Conservation (phyloP, 495 filamentous ascomycete species). For the Penicillium silybi region DNA sequence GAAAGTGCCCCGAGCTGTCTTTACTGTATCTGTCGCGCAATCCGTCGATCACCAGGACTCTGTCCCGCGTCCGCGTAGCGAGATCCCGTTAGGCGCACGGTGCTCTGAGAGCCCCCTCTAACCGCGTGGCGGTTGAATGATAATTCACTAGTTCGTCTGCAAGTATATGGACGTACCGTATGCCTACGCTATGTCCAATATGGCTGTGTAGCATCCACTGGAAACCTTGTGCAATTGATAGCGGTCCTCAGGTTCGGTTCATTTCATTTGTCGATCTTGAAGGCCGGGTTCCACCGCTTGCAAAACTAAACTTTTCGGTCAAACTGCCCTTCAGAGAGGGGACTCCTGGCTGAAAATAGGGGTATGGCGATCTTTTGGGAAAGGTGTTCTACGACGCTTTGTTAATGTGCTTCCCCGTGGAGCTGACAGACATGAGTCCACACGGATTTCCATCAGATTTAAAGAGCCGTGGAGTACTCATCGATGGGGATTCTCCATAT, state of each 20-base stretch:
- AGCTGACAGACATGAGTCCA: background rate
- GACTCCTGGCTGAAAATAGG: background rate
- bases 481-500: background rate
- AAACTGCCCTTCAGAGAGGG: conserved; percentile 1
- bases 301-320: background rate
- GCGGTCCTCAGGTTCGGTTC: background rate
- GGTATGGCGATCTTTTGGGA: background rate
- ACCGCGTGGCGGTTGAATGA: background rate
- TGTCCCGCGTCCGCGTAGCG: background rate
- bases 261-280: conserved; percentile 6
- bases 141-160: no score
- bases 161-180: background rate
- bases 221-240: background rate
- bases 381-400: no score
- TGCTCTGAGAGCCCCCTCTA: background rate
- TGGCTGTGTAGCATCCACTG: background rate
- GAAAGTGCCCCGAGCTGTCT: background rate
- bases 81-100: background rate
- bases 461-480: background rate
- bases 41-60: background rate
- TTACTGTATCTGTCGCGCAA: conserved; percentile 1
- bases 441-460: background rate
- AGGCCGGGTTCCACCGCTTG: background rate
- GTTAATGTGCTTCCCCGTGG: background rate
- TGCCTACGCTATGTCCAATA: background rate